phyloP scores from a whole-genome alignment of 345 rosid species.

The Eucalyptus pauciflora region DNA sequence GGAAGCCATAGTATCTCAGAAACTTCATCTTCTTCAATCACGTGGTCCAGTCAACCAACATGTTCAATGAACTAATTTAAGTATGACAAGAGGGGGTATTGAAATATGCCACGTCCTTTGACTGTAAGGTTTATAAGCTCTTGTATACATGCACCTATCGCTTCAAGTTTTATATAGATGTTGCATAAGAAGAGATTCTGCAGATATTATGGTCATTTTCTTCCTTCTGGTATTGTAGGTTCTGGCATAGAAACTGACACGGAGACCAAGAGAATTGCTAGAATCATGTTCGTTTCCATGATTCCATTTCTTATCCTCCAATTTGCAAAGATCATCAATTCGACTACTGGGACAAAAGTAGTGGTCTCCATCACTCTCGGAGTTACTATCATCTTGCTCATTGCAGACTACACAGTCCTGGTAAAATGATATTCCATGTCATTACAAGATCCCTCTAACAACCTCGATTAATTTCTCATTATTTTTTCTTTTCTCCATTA shows the following conservation, averaged over 20 bases:
- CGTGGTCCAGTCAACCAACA: background rate
- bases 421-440: background rate
- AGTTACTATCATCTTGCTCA: conserved; percentile 7
- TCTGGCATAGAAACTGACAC: conserved; percentile 29
- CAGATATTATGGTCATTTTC: background rate
- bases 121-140: background rate
- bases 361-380: conserved; percentile 16
- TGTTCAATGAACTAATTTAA: background rate
- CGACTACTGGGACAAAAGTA: conserved; percentile 6
- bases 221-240: conserved; percentile 7
- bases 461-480: background rate
- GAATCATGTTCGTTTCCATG: conserved; percentile 19
- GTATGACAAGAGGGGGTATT: background rate
- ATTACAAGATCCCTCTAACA: background rate
- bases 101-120: background rate
- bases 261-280: conserved; percentile 17
- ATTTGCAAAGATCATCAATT: conserved; percentile 13
- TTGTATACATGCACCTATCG: background rate
- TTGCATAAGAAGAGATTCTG: background rate
- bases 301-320: conserved; percentile 32
- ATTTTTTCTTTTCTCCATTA: background rate
- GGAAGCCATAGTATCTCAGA: conserved; percentile 17
- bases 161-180: background rate
- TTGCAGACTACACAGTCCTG: conserved; percentile 12
- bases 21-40: background rate